phyloP scores from a whole-genome alignment of 208 protist species.

The Leishmania tarentolae region DNA sequence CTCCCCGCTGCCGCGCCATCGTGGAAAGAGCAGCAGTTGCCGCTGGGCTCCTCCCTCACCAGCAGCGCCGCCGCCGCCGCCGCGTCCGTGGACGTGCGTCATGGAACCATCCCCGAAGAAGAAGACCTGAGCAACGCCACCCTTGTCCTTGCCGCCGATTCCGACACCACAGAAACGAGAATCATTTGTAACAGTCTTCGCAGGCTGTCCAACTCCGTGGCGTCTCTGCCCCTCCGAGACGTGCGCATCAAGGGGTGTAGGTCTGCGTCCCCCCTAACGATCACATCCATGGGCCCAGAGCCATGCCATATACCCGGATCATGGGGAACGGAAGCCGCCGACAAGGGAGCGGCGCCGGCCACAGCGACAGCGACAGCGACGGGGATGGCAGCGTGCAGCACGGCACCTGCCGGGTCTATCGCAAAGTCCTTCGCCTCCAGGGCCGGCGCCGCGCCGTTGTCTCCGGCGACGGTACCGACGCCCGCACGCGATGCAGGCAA shows the following conservation, averaged over 20 bases:
- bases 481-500: neutral
- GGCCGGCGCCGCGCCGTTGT: neutral
- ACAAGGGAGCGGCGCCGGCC: neutral
- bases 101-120: neutral
- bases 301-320: neutral
- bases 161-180: neutral
- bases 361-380: neutral
- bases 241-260: neutral
- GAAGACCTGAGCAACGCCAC: slow-evolving; percentile 1
- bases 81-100: neutral
- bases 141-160: neutral
- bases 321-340: neutral
- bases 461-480: neutral
- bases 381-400: neutral
- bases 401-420: neutral
- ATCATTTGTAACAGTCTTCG: neutral
- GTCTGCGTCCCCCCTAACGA: neutral
- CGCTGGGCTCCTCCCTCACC: neutral
- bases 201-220: neutral
- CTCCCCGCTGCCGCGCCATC: neutral
- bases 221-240: neutral
- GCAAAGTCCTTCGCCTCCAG: slow-evolving; percentile 10
- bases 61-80: neutral
- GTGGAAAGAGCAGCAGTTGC: neutral
- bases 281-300: neutral